These are phyloP conservation scores for Terana coerulea DNA, from an alignment of 768 basidiomycete genomes.

Conservation along the genomic window DNA sequence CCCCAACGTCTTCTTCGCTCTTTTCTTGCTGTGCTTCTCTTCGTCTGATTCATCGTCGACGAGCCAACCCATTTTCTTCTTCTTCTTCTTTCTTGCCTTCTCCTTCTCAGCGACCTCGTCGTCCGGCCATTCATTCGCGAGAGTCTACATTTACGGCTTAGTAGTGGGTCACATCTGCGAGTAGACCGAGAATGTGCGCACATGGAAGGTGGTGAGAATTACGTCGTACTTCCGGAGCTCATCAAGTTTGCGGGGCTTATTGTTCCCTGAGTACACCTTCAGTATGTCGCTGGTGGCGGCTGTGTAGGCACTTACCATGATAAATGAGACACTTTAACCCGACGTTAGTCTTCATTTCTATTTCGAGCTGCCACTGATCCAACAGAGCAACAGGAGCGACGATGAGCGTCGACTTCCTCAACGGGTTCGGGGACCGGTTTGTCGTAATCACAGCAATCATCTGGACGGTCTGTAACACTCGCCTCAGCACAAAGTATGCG, in stretches of 20 bases:
- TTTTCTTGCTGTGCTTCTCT: conserved; percentile 33
- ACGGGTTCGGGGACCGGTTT: conserved; percentile 47
- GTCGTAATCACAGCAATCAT: conserved; percentile 55
- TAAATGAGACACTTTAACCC: conserved; percentile 53
- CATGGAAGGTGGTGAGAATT: conserved; percentile 39
- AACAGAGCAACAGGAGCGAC: conserved; percentile 64
- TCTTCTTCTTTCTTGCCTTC: conserved; percentile 31
- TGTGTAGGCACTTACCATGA: conserved; percentile 39
- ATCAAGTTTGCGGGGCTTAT: conserved; percentile 41
- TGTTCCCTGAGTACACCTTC: conserved; percentile 34
- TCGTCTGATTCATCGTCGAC: conserved; percentile 21
- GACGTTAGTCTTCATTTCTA: conserved; percentile 52
- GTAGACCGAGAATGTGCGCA: conserved; percentile 19
- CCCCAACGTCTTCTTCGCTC: conserved; percentile 33
- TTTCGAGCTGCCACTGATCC: conserved; percentile 62
- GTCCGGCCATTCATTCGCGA: conserved; percentile 58
- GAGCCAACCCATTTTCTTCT: conserved; percentile 23
- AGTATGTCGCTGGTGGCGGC: neutral
- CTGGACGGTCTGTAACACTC: conserved; percentile 23
- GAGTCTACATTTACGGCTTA: conserved; percentile 38
- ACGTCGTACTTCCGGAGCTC: conserved; percentile 37
- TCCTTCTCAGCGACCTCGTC: conserved; percentile 33
- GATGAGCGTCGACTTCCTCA: conserved; percentile 62
- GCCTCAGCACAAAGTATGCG: neutral
- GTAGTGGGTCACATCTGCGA: neutral